A percentile compares a stretch with the other conserved stretches of the same genome.
Conservation (phyloP, 495 filamentous ascomycete genomes). For the Xylaria venustula region DNA sequence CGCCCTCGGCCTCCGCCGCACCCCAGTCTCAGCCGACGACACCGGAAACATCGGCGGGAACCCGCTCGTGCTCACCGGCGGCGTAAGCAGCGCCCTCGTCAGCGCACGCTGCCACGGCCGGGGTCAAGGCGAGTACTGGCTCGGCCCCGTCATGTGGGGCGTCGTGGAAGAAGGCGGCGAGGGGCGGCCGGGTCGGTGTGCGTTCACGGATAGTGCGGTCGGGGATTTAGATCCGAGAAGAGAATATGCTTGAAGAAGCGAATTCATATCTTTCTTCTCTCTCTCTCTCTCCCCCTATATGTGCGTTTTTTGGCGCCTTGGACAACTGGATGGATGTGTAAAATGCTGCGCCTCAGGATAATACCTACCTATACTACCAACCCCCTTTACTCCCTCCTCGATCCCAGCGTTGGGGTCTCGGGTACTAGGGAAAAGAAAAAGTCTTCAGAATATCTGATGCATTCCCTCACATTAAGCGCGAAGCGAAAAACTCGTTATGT, state of each 20-base stretch:
- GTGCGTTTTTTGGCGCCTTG: not conserved
- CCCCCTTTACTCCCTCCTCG: too few relatives aligned
- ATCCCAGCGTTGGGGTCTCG: too few relatives aligned
- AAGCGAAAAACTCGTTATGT: too few relatives aligned
- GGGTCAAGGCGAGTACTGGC: constrained; percentile 24
- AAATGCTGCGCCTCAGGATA: not conserved
- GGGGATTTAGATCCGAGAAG: constrained; percentile 31
- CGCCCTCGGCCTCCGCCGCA: constrained; percentile 31
- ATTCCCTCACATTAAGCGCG: too few relatives aligned
- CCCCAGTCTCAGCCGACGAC: constrained; percentile 19
- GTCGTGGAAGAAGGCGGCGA: constrained; percentile 36
- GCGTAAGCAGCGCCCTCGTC: constrained; percentile 42
- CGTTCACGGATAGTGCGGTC: constrained; percentile 31
- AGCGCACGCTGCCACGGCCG: constrained; percentile 39
- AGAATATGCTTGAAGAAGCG: constrained; percentile 36
- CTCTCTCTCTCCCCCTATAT: not conserved
- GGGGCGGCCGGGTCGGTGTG: constrained; percentile 34
- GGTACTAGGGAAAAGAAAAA: too few relatives aligned
- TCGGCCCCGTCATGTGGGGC: constrained; percentile 36
- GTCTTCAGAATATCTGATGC: too few relatives aligned
- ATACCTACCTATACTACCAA: too few relatives aligned
- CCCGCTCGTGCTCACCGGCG: constrained; percentile 38
- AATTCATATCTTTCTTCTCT: not conserved
- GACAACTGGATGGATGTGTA: not conserved
- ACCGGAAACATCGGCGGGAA: constrained; percentile 36